These are phyloP conservation scores for Selaginella moellendorffii DNA, from an alignment of 75 land plant species.

Conservation along the genomic window DNA sequence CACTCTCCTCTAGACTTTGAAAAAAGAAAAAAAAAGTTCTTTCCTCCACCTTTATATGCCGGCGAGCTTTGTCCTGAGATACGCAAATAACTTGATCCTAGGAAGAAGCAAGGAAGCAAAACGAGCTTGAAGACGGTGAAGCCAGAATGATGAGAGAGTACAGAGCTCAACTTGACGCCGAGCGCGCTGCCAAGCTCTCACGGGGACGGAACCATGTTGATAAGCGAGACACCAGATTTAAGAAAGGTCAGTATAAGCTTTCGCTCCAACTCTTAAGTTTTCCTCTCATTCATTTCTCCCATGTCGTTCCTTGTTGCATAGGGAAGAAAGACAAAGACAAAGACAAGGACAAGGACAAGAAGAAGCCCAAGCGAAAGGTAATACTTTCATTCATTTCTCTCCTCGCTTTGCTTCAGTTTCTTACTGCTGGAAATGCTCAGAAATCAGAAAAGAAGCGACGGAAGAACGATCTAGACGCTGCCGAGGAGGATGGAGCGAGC, in stretches of 20 bases:
- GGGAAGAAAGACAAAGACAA: too few species aligned
- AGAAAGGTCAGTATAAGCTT: slow-evolving; percentile 18
- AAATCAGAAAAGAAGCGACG: slow-evolving; percentile 16
- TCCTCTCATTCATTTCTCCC: neutral
- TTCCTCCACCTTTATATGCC: too few species aligned
- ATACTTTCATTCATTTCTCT: too few species aligned
- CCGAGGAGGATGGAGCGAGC: slow-evolving; percentile 8
- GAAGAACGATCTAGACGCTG: slow-evolving; percentile 17
- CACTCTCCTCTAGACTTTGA: too few species aligned
- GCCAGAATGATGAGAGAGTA: slow-evolving; percentile 82
- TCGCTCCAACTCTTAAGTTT: neutral
- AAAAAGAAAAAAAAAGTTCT: too few species aligned
- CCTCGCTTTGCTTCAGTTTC: neutral
- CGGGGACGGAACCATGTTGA: slow-evolving; percentile 65
- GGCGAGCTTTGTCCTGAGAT: too few species aligned
- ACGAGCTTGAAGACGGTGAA: slow-evolving; percentile 80
- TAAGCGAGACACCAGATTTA: slow-evolving; percentile 22
- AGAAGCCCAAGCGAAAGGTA: slow-evolving; percentile 19
- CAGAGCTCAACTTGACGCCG: slow-evolving; percentile 95
- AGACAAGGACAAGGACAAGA: slow-evolving; percentile 19
- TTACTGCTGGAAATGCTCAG: neutral
- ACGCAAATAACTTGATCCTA: slow-evolving; percentile 8
- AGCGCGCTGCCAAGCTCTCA: slow-evolving; percentile 76
- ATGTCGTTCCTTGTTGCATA: neutral
- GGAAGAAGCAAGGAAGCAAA: slow-evolving; percentile 82